These are phyloP conservation scores for Elymus sibiricus DNA, from an alignment of 176 grass and related monocot genomes.

Conservation along the genomic window DNA sequence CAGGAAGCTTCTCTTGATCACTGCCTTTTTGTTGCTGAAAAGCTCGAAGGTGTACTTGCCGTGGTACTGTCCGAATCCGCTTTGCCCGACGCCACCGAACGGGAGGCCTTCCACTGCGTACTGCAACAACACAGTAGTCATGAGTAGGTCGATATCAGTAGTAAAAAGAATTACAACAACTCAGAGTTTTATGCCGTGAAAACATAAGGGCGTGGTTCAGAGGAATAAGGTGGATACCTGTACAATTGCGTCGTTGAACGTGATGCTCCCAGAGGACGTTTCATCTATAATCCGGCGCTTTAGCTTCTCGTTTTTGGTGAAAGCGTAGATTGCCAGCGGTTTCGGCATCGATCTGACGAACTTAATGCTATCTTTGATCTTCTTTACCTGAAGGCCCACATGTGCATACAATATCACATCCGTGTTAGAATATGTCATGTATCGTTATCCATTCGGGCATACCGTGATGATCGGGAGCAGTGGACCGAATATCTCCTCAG, in stretches of 20 bases:
- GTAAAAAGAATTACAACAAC: background rate
- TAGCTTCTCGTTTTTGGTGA: constrained; percentile 63
- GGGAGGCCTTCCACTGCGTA: constrained; percentile 46
- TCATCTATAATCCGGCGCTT: constrained; percentile 52
- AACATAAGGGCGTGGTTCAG: background rate
- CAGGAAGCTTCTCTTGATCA: constrained; percentile 62
- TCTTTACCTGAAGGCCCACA: constrained; percentile 47
- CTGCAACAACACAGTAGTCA: constrained; percentile 15
- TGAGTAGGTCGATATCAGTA: background rate
- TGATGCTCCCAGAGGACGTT: constrained; percentile 71
- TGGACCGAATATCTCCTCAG: constrained; percentile 77
- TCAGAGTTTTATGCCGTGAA: background rate
- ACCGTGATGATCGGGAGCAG: constrained; percentile 78
- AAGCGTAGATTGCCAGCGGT: constrained; percentile 67
- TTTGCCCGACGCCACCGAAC: constrained; percentile 68
- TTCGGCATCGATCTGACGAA: constrained; percentile 65
- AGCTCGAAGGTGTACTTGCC: constrained; percentile 87
- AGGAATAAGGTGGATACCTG: constrained; percentile 40
- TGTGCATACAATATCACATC: background rate
- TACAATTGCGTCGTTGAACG: constrained; percentile 74
- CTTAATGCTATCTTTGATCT: constrained; percentile 67
- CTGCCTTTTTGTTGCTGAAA: constrained; percentile 82
- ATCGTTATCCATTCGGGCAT: background rate
- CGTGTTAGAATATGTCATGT: too few species aligned
- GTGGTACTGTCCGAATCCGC: constrained; percentile 79